Percentiles rank a stretch among this genome's conserved stretches.
These are phyloP conservation scores for Pleurotus giganteus DNA, from an alignment of 768 basidiomycete genomes.

Conservation along the genomic window DNA sequence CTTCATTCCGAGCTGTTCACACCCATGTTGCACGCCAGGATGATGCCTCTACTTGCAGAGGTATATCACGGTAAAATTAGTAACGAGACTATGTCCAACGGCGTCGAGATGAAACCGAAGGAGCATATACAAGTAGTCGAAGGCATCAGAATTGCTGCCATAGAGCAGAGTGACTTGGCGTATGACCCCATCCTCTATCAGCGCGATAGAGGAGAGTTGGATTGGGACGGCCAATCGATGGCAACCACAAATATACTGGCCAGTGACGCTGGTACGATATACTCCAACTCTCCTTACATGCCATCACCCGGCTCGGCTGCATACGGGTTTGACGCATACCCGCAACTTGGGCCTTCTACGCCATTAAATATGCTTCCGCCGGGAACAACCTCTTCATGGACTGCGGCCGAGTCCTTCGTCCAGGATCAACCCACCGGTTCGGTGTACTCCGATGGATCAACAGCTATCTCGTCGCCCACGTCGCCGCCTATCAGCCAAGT, in stretches of 20 bases:
- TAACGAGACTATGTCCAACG: slow-evolving; percentile 37
- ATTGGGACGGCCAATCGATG: slow-evolving; percentile 64
- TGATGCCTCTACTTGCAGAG: slow-evolving; percentile 58
- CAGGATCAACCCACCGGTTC: background rate
- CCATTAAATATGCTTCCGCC: background rate
- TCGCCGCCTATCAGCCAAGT: background rate
- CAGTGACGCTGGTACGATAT: slow-evolving; percentile 40
- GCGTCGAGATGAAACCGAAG: slow-evolving; percentile 50
- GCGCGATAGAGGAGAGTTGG: slow-evolving; percentile 59
- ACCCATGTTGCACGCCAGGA: slow-evolving; percentile 66
- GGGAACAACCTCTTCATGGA: slow-evolving; percentile 1
- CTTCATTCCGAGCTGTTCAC: slow-evolving; percentile 69
- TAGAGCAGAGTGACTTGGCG: slow-evolving; percentile 53
- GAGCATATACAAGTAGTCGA: slow-evolving; percentile 51
- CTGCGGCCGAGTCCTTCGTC: slow-evolving; percentile 1
- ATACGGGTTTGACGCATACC: background rate
- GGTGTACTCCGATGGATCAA: slow-evolving; percentile 6
- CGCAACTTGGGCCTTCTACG: background rate
- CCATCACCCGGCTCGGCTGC: background rate
- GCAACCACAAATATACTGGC: slow-evolving; percentile 40
- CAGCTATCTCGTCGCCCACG: background rate
- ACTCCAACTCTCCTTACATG: slow-evolving; percentile 30
- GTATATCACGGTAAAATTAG: slow-evolving; percentile 56
- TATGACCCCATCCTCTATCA: slow-evolving; percentile 58
- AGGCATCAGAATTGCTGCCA: slow-evolving; percentile 55